Base-by-base conservation (phyloP, 2,329 filamentous ascomycete genomes). In the Calonectria pauciramosa region DNA sequence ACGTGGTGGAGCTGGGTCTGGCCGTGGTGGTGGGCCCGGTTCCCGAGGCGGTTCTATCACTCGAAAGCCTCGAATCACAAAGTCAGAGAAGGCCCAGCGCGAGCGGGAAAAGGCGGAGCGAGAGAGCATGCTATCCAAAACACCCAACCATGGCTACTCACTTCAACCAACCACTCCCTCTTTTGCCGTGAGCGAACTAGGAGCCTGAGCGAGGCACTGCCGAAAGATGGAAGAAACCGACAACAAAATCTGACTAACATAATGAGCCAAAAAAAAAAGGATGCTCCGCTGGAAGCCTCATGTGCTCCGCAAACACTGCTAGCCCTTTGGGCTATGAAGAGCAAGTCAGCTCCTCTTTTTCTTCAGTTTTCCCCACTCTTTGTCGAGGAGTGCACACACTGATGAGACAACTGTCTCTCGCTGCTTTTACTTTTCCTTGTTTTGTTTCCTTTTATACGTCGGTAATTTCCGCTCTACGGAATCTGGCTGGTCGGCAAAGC, bases 1-100 rank as follows among this genome's bases (percentile, higher is more conserved):
- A 28, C 91, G 94, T 36, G 86, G 85, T 47, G 86, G 86, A 72
- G 78, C 83, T 49, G 86, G 86, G 44, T 83, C 84, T 9, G 86
- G 87, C n/a, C 86, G 88, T 64, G 88, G 85, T 28, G 88, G 88
- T 41, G 89, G 89, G 8, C 92, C 93, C 13, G 93, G 94, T n/a
- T 95, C 94, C 44, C 91, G 95, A 52, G 94, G 94, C 67, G 94
- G 94, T 56, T 89, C 91, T 14, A 93, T 93, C 0, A 91, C 93
- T 26, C 90, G 96, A 79, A 97, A 97, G 84, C 95, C 95, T 67
- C 93, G 96, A 52, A 93, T 95, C 78, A 97, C 94, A 49, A 98
- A 98, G 84, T 94, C 94, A 47, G 94, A 96, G 82, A 94, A 95
- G 80, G 93, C 94, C 75, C 91, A 93, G 82, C 92, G 95, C 85